Evolutionary conservation across 805 yeast genomes (phyloP).

Genomic region (Candida ipomoeae): DNA sequence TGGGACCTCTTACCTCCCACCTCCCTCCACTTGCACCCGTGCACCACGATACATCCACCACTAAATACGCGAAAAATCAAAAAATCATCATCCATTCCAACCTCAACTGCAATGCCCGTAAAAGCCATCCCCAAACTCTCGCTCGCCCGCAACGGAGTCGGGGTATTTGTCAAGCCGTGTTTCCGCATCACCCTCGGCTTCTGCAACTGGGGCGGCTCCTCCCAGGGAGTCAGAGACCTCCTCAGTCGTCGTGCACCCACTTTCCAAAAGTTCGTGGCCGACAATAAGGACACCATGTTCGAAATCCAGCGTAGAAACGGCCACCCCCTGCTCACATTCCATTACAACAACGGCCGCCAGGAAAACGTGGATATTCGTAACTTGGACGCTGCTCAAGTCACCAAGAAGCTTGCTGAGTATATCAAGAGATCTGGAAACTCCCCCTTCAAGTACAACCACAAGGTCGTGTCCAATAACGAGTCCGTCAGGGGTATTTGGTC

Average conservation of each 20-base stretch:
- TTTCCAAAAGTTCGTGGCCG: constrained; percentile 53
- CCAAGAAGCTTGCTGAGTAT: constrained; percentile 59
- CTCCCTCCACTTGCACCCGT: neutral
- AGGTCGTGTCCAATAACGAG: constrained; percentile 71
- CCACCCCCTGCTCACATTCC: constrained; percentile 63
- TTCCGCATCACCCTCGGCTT: constrained; percentile 69
- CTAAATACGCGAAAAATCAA: neutral
- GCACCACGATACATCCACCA: neutral
- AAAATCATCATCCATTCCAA: too few relatives aligned
- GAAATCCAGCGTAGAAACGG: constrained; percentile 68
- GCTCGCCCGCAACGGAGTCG: constrained; percentile 69
- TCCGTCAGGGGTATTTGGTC: constrained; percentile 98
- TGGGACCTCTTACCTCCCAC: too few relatives aligned
- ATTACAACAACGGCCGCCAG: constrained; percentile 30
- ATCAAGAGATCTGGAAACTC: constrained; percentile 68
- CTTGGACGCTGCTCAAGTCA: constrained; percentile 56
- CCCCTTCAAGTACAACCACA: constrained; percentile 61
- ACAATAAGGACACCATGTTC: constrained; percentile 67
- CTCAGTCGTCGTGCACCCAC: constrained; percentile 37
- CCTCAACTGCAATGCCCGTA: constrained; percentile 42
- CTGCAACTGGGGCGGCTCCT: constrained; percentile 96
- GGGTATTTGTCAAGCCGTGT: constrained; percentile 73
- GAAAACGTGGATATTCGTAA: constrained; percentile 71
- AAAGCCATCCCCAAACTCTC: constrained; percentile 58
- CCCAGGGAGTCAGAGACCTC: constrained; percentile 64